Percentiles rank a stretch among this genome's conserved stretches.
These are phyloP conservation scores for Rubia peregrina DNA, from an alignment of 305 asterid genomes.

Conservation along the genomic window DNA sequence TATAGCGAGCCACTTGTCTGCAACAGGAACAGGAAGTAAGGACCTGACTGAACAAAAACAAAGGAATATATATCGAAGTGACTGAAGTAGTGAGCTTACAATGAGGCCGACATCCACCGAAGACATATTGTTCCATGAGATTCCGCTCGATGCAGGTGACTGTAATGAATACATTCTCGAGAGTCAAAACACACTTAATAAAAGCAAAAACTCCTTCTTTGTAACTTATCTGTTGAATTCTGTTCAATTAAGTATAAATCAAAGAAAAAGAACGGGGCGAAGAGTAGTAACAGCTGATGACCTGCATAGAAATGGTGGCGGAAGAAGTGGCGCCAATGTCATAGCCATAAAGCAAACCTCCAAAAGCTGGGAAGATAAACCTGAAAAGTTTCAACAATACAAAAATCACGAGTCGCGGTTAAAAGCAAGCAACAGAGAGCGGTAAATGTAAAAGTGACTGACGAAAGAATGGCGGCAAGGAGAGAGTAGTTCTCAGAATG, in stretches of 20 bases:
- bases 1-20: conserved; percentile 96
- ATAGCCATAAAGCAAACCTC: conserved; percentile 91
- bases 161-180: conserved; percentile 34
- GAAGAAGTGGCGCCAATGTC: conserved; percentile 96
- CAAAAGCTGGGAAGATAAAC: conserved; percentile 89
- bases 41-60: conserved; percentile 11
- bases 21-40: conserved; percentile 28
- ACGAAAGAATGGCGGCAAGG: conserved; percentile 60
- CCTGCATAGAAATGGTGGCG: conserved; percentile 86
- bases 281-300: conserved; percentile 12
- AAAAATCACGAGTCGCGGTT: not conserved
- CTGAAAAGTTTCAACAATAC: conserved; percentile 28
- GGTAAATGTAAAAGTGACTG: conserved; percentile 23
- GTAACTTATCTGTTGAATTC: too few relatives aligned
- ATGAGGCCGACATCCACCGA: conserved; percentile 76
- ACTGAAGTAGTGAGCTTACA: conserved; percentile 44
- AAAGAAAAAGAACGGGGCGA: too few relatives aligned
- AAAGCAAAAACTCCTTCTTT: not conserved
- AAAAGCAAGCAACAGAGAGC: not conserved
- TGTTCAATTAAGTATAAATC: too few relatives aligned
- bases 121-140: conserved; percentile 76
- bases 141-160: conserved; percentile 68
- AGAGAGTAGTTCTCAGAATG: conserved; percentile 45
- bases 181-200: conserved; percentile 15
- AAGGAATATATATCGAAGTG: not conserved